phyloP scores from a whole-genome alignment of 805 yeast species.

The Barnettozyma siamensis region DNA sequence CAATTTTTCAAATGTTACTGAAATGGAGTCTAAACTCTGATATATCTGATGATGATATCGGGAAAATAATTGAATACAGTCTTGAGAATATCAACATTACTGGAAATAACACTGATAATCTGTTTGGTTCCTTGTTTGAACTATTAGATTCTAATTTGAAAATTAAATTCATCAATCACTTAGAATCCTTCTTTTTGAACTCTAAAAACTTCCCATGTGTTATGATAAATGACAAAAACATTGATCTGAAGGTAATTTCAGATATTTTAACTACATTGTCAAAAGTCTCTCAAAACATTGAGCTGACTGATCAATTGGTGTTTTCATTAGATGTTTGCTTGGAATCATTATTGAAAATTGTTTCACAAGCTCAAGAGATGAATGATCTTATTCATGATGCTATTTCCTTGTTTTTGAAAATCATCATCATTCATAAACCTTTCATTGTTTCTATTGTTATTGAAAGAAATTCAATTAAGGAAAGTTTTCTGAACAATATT shows the following conservation, averaged over 20 bases:
- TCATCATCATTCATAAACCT: constrained; percentile 52
- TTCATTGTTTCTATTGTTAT: constrained; percentile 42
- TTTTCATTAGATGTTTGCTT: constrained; percentile 36
- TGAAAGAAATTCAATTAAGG: constrained; percentile 37
- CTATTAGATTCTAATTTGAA: constrained; percentile 30
- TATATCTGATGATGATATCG: constrained; percentile 9
- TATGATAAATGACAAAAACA: constrained; percentile 7
- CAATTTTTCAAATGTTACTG: constrained; percentile 36
- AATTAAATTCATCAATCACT: constrained; percentile 28
- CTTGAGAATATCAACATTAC: constrained; percentile 6
- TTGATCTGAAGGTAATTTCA: constrained; percentile 14
- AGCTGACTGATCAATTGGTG: constrained; percentile 31
- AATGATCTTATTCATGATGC: constrained; percentile 21
- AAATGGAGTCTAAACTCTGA: constrained; percentile 23
- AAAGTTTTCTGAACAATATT: constrained; percentile 42
- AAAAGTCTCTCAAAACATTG: constrained; percentile 9
- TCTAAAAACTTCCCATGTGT: constrained; percentile 35
- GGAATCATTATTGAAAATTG: constrained; percentile 30
- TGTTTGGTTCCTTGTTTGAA: constrained; percentile 36
- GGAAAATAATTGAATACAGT: constrained; percentile 9
- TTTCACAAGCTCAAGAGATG: constrained; percentile 15
- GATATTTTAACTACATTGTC: constrained; percentile 19
- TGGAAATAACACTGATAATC: not conserved
- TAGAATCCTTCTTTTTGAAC: constrained; percentile 37
- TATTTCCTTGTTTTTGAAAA: constrained; percentile 45